Conservation (phyloP, 2,329 filamentous ascomycete species). For the Fusarium cicatricum region DNA sequence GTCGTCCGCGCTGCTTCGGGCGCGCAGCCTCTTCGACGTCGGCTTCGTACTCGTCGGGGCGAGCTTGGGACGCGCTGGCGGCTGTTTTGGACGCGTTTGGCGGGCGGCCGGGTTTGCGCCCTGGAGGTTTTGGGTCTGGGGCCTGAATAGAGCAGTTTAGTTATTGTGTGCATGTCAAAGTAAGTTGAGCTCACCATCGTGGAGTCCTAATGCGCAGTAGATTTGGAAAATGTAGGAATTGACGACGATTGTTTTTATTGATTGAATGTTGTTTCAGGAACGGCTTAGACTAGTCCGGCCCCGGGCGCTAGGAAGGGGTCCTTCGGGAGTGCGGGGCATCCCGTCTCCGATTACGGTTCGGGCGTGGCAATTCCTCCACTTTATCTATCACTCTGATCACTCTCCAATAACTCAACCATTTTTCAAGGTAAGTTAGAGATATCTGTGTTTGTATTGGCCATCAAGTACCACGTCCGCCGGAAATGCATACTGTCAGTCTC, state of each 20-base stretch:
- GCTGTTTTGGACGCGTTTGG: constrained; percentile 51
- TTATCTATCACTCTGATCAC: no score
- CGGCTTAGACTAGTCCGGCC: constrained; percentile 16
- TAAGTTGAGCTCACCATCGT: constrained; percentile 11
- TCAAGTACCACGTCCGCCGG: no score
- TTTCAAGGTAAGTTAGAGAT: no score
- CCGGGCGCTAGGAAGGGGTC: constrained; percentile 8
- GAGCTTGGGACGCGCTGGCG: constrained; percentile 39
- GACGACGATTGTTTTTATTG: constrained; percentile 24
- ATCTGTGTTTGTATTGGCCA: no score
- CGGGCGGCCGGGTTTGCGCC: constrained; percentile 55
- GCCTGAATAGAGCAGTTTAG: constrained; percentile 24
- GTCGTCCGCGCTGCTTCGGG: constrained; percentile 33
- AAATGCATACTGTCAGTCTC: no score
- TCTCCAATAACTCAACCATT: no score
- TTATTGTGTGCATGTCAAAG: neutral
- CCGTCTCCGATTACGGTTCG: constrained; percentile 16
- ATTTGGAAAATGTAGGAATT: neutral
- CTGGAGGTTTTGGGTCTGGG: constrained; percentile 43
- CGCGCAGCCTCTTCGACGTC: constrained; percentile 39
- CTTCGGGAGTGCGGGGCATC: constrained; percentile 27
- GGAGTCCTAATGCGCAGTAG: neutral
- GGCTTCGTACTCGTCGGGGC: constrained; percentile 36
- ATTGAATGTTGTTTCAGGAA: constrained; percentile 12
- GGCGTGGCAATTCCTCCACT: neutral